Base-by-base conservation (phyloP, 2,329 filamentous ascomycete genomes). In the Colletotrichum tabaci region DNA sequence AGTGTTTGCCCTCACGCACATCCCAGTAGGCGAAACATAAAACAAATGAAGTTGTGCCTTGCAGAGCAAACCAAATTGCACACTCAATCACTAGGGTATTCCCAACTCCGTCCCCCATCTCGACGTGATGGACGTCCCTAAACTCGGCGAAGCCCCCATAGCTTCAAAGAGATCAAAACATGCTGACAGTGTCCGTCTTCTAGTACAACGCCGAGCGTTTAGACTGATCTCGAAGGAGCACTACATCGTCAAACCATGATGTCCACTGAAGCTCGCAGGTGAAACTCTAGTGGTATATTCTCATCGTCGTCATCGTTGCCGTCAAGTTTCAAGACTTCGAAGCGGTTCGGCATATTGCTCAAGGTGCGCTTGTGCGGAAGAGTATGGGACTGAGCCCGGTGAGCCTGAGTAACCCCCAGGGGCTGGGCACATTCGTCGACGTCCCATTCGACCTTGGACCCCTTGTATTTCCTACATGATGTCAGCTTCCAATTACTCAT, bases 391-490 rank as follows among this genome's bases (percentile, higher is more conserved):
- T 74, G 77, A 26, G 73, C 74, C 63, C 69, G 79, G 67, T 70
- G 73, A 75, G 71, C 74, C 79, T 53, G 76, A 61, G 77, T 47
- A 75, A 70, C 10, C 67, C 84, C 79, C 58, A 92, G 79, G 1
- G 91, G 86, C 67, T 88, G 86, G 47, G 89, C 88, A 77, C 94
- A 97, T 75, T 95, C 93, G 76, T 97, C 94, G 0, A 84, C 80
- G 72, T 87, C 90, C 87, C 91, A 96, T 16, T 92, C 89, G 74
- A 97, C 92, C 73, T 87, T 91, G 71, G 87, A 90, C 26, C 88
- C 87, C 77, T 91, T 94, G 83, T 96, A 97, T 40, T 86, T 87
- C 16, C 88, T 89, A 67, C 80, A 67, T 82, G 85, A 23, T n/a
- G 56, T 80, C 46, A 80, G 75, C 23, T 47, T 52, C 1, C 26